Conservation (phyloP, 164 flowering plant species). For the Echeveria elegans region DNA sequence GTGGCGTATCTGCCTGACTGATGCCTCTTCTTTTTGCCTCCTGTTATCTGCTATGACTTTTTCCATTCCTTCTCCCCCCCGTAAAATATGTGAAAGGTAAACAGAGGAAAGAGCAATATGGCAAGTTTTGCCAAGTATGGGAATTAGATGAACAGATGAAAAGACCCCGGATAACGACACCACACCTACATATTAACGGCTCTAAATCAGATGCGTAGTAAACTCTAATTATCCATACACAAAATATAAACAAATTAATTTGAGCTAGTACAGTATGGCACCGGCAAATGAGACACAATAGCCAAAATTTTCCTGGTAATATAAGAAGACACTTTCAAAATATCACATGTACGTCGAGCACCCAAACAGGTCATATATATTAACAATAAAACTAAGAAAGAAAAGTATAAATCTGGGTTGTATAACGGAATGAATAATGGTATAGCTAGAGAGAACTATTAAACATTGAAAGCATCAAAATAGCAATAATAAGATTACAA, state of each 20-base stretch:
- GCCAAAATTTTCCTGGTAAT: too few species aligned
- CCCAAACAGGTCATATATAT: not conserved
- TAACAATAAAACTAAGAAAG: not conserved
- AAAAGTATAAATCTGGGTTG: not conserved
- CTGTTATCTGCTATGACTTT: not conserved
- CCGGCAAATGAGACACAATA: too few species aligned
- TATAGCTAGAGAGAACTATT: not conserved
- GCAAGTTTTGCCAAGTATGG: constrained; percentile 1
- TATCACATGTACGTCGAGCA: too few species aligned
- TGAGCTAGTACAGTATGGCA: not conserved
- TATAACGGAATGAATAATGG: not conserved
- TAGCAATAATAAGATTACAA: constrained; percentile 6
- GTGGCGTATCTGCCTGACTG: not conserved
- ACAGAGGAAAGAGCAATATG: constrained; percentile 4
- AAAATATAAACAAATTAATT: not conserved
- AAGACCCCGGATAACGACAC: not conserved
- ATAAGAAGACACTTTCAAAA: too few species aligned
- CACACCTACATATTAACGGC: not conserved
- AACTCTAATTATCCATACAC: not conserved
- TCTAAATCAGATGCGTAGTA: not conserved
- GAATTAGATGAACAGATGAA: not conserved
- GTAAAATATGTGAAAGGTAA: constrained; percentile 1
- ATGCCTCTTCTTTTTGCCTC: not conserved
- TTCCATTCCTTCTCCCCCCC: not conserved
- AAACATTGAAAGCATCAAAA: not conserved